These are phyloP conservation scores for Cystobasidiaceae sp. DNA, from an alignment of 1,284 basidiomycete species.

Conservation along the genomic window DNA sequence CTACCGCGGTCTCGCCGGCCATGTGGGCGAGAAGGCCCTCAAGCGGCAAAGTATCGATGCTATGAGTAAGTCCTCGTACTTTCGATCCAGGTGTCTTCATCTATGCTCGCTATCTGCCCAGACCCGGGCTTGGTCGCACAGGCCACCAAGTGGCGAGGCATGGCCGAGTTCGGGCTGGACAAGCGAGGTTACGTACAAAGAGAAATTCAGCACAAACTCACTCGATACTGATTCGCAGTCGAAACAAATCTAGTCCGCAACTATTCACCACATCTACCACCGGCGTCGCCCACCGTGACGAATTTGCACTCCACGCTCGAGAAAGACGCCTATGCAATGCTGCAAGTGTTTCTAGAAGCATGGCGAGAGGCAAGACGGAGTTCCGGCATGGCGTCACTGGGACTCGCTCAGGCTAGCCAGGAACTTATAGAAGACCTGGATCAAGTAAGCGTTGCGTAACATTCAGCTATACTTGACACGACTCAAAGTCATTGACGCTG, in stretches of 20 bases:
- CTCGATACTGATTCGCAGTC: constrained; percentile 54
- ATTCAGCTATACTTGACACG: background rate
- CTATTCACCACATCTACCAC: constrained; percentile 74
- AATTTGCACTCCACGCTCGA: constrained; percentile 60
- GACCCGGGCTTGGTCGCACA: too few species aligned
- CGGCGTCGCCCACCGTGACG: constrained; percentile 62
- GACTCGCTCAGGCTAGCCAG: background rate
- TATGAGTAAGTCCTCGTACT: constrained; percentile 60
- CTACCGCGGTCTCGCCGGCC: constrained; percentile 62
- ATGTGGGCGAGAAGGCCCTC: constrained; percentile 54
- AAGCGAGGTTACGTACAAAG: constrained; percentile 41
- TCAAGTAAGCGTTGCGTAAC: background rate
- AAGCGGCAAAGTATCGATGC: constrained; percentile 59
- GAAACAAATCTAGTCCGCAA: constrained; percentile 78
- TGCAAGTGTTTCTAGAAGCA: constrained; percentile 59
- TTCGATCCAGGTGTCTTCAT: constrained; percentile 32
- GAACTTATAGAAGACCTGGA: background rate
- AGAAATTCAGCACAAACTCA: constrained; percentile 41
- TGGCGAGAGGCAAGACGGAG: constrained; percentile 47
- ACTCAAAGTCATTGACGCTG: too few species aligned
- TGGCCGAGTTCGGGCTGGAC: constrained; percentile 38
- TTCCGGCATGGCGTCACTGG: constrained; percentile 1
- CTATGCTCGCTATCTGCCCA: constrained; percentile 14
- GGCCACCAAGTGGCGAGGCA: too few species aligned
- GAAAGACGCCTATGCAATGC: constrained; percentile 61